Percentiles rank a stretch among this genome's conserved stretches.
phyloP scores from a whole-genome alignment of 78 protist species.

The Polysphondylium violaceum region DNA sequence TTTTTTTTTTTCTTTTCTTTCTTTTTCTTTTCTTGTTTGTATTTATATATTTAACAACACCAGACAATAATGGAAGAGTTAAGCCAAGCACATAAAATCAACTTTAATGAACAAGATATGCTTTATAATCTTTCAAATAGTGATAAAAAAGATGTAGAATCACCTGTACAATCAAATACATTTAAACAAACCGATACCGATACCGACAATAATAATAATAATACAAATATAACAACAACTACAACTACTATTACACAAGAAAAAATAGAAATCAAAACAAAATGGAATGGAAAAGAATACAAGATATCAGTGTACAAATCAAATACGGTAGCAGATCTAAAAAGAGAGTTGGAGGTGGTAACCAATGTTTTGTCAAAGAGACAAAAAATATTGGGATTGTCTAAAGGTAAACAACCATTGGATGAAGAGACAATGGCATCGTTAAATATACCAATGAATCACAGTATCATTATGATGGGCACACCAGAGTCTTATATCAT shows the following conservation, averaged over 20 bases:
- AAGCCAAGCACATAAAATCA: too few species aligned
- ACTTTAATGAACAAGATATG: too few species aligned
- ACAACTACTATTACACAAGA: slow-evolving; percentile 20
- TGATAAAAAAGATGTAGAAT: too few species aligned
- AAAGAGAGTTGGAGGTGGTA: slow-evolving; percentile 44
- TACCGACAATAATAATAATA: not conserved
- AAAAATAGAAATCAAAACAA: slow-evolving; percentile 23
- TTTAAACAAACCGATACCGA: not conserved
- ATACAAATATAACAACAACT: slow-evolving; percentile 8
- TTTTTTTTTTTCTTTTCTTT: too few species aligned
- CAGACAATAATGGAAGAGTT: too few species aligned
- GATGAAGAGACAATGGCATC: slow-evolving; percentile 33
- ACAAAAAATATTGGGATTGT: slow-evolving; percentile 75
- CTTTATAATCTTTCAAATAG: too few species aligned
- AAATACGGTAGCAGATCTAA: slow-evolving; percentile 17
- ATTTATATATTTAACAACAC: too few species aligned
- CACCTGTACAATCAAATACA: too few species aligned
- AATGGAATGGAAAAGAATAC: slow-evolving; percentile 78
- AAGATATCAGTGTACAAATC: not conserved
- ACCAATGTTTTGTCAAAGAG: slow-evolving; percentile 68
- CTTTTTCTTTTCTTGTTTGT: too few species aligned
- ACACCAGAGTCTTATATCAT: slow-evolving; percentile 65
- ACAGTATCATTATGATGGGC: slow-evolving; percentile 73
- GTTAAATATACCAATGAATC: slow-evolving; percentile 16
- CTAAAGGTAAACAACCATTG: slow-evolving; percentile 63